Evolutionary conservation across 129 eudicot species (phyloP).

Genomic region (Chrysanthemum makinoi): DNA sequence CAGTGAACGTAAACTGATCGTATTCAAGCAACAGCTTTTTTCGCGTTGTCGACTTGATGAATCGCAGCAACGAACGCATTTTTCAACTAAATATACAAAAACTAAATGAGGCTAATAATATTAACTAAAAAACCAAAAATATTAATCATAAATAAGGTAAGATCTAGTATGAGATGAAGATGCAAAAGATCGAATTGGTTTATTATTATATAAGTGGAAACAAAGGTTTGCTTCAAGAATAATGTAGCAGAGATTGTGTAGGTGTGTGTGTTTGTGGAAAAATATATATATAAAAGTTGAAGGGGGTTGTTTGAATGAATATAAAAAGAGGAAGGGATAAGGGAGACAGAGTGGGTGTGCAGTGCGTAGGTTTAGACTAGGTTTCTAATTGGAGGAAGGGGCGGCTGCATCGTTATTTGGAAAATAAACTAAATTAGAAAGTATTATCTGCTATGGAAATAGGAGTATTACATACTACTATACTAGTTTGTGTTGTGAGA

Average conservation of each 20-base stretch:
- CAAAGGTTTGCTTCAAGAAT: slow-evolving; percentile 6
- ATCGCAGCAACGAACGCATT: slow-evolving; percentile 41
- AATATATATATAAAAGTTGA: neutral
- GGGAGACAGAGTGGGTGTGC: slow-evolving; percentile 6
- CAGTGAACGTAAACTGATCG: slow-evolving; percentile 36
- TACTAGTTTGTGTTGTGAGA: too few species aligned
- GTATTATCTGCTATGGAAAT: too few species aligned
- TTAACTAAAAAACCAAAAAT: neutral
- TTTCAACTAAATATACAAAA: neutral
- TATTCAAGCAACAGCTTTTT: slow-evolving; percentile 31
- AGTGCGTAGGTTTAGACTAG: slow-evolving; percentile 26
- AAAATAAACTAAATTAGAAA: too few species aligned
- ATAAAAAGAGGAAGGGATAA: neutral
- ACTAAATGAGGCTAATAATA: too few species aligned
- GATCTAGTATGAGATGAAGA: too few species aligned
- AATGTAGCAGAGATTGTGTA: slow-evolving; percentile 5
- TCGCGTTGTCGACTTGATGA: slow-evolving; percentile 39
- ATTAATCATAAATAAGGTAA: neutral
- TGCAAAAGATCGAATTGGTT: too few species aligned
- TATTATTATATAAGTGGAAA: too few species aligned
- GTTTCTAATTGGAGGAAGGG: slow-evolving; percentile 38
- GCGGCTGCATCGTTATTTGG: slow-evolving; percentile 32
- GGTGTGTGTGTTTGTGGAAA: neutral
- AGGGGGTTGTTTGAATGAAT: neutral
- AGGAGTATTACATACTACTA: too few species aligned